Evolutionary conservation across 495 filamentous ascomycete genomes (phyloP).

Genomic region (Chaetomium fimeti): DNA sequence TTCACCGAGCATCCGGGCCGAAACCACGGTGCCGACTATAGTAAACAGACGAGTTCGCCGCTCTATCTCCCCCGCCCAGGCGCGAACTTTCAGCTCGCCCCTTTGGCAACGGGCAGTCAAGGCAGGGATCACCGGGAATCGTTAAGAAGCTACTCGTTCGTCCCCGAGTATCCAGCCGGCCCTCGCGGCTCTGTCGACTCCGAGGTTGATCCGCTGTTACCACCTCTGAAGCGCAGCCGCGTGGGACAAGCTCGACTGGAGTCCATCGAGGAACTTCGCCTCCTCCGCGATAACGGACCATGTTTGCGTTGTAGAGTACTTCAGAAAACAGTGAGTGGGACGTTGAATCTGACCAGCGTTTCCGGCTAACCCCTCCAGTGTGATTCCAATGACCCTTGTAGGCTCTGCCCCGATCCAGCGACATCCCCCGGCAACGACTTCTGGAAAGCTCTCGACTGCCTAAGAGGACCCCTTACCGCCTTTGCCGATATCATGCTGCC

Average conservation of each 20-base stretch:
- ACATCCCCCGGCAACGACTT: constrained; percentile 41
- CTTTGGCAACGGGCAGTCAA: constrained; percentile 39
- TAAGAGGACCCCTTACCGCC: constrained; percentile 43
- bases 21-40: constrained; percentile 38
- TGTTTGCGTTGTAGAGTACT: constrained; percentile 48
- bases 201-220: constrained; percentile 51
- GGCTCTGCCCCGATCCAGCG: constrained; percentile 40
- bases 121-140: constrained; percentile 47
- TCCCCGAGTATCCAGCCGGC: constrained; percentile 41
- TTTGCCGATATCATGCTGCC: constrained; percentile 48
- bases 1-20: constrained; percentile 39
- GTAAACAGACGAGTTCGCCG: constrained; percentile 35
- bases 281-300: constrained; percentile 45
- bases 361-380: constrained; percentile 36
- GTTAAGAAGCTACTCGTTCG: constrained; percentile 44
- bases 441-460: constrained; percentile 49
- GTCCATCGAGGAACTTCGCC: constrained; percentile 51
- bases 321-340: constrained; percentile 42
- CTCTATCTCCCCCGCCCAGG: constrained; percentile 44
- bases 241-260: constrained; percentile 49
- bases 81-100: constrained; percentile 40
- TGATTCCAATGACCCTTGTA: constrained; percentile 48
- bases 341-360: background rate
- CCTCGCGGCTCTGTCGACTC: constrained; percentile 47
- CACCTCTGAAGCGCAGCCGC: constrained; percentile 49